Evolutionary conservation across 108 stramenopile genomes (phyloP), one percentile per base, ranked within the genome.

Genomic region (Bacterosira constricta): DNA sequence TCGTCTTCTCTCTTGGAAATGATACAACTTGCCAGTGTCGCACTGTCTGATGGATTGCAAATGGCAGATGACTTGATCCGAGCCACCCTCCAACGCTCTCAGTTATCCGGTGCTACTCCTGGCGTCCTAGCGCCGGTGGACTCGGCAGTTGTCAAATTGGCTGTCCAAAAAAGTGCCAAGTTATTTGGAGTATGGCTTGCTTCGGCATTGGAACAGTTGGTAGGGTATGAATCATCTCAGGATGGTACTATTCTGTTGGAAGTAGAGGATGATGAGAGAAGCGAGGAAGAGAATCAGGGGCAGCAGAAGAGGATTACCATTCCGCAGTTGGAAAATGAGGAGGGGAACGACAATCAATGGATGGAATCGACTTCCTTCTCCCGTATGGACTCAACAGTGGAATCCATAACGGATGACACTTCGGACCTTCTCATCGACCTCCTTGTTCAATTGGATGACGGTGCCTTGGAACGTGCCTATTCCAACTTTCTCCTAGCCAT

Each of bases 21-120:
- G 21, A 85, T 88, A 12, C 88, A 92, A 54, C 63, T 88, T 49
- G 87, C 87, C 7, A 88, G 82, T 61, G 83, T 86, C 4, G 83
- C 90, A 11, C 46, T 94, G 29, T 88, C 88, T 13, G 93, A 94
- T 79, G 88, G 84, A 12, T 62, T 91, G 44, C 93, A 94, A 62
- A 73, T 91, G 63, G 83, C 90, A 17, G 93, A 94, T 73, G 93
- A 94, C 63, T 86, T 89, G 4, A 86, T 91, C 17, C 69, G 90
- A 32, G 84, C 86, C 29, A 84, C 87, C 29, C 65, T 89, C 10
- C 66, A 76, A 29, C 46, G 61, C 15, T 68, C 77, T 44, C 39
- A 58, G 54, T 50, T 71, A 23, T 10, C 67, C 8, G 83, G 50
- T 21, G 72, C 45, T 27, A 38, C 25, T 39, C 37, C 34, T 54